A percentile compares a stretch with the other conserved stretches of the same genome.
Conservation (phyloP, 139 green algal genomes). For the Pleodorina starrii region DNA sequence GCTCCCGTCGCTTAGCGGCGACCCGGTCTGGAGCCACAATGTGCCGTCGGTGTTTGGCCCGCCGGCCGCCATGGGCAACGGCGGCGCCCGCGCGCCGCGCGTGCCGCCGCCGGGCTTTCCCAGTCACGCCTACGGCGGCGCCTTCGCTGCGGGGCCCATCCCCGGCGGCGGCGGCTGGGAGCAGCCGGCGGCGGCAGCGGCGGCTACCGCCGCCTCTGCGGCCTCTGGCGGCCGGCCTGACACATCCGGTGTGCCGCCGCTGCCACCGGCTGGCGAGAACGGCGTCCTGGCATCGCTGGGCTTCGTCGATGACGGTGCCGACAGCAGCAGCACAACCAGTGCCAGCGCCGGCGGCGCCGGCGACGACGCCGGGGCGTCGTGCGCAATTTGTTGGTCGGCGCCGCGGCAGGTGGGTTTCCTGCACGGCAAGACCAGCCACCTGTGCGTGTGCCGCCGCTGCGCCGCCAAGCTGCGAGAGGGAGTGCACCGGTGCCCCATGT, state of each 20-base stretch:
- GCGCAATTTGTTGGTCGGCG: constrained; percentile 46
- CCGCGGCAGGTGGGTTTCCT: constrained; percentile 48
- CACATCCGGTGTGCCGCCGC: not conserved
- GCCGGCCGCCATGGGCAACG: not conserved
- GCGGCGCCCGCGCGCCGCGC: not conserved
- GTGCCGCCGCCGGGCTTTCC: constrained; percentile 38
- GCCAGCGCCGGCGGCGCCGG: not conserved
- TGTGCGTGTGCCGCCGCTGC: constrained; percentile 53
- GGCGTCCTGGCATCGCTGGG: constrained; percentile 34
- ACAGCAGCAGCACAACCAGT: constrained; percentile 22
- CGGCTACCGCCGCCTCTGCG: not conserved
- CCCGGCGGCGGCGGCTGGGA: not conserved
- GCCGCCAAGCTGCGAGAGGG: constrained; percentile 42
- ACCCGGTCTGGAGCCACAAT: constrained; percentile 31
- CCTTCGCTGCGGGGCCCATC: constrained; percentile 24
- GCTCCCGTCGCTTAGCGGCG: not conserved
- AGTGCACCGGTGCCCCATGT: constrained; percentile 54
- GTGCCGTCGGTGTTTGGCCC: not conserved
- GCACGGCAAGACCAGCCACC: constrained; percentile 48
- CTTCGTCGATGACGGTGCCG: constrained; percentile 27
- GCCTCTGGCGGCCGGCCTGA: not conserved
- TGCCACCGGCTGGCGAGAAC: constrained; percentile 19
- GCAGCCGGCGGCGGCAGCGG: not conserved
- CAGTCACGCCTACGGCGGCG: constrained; percentile 36
- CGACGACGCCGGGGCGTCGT: not conserved